Percentiles rank a stretch among this genome's conserved stretches.
Evolutionary conservation across 768 basidiomycete species (phyloP).

Genomic region (Amyloporia xantha): DNA sequence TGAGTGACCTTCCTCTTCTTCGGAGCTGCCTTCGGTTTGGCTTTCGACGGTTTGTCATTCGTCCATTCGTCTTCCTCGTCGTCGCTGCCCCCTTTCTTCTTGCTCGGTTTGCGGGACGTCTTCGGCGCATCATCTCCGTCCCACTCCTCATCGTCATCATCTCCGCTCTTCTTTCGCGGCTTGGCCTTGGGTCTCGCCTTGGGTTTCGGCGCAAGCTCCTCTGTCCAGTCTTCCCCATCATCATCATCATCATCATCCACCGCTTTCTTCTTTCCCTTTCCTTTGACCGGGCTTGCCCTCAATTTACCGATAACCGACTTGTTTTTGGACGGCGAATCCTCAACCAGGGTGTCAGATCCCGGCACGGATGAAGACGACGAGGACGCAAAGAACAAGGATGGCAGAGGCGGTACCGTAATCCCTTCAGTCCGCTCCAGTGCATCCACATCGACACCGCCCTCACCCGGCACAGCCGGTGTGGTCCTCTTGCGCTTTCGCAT

Average conservation of each 20-base stretch:
- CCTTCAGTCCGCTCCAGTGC: not conserved
- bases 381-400: slow-evolving; percentile 13
- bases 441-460: not conserved
- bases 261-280: slow-evolving; percentile 1
- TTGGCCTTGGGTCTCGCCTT: slow-evolving; percentile 8
- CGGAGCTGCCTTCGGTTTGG: slow-evolving; percentile 9
- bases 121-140: slow-evolving; percentile 14
- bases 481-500: slow-evolving; percentile 3
- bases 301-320: not conserved
- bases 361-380: slow-evolving; percentile 10
- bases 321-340: not conserved
- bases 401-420: slow-evolving; percentile 1
- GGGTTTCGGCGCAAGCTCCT: slow-evolving; percentile 3
- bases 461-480: not conserved
- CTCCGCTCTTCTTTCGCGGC: slow-evolving; percentile 8
- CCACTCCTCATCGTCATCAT: slow-evolving; percentile 14
- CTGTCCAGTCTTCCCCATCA: not conserved
- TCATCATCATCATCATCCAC: slow-evolving; percentile 2
- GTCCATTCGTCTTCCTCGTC: slow-evolving; percentile 16
- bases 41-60: slow-evolving; percentile 11
- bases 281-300: not conserved
- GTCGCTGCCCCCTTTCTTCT: slow-evolving; percentile 17
- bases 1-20: slow-evolving; percentile 8
- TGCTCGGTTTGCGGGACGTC: slow-evolving; percentile 11
- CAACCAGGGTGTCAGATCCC: not conserved